Evolutionary conservation across 176 grass and related monocot species (phyloP), one percentile per base, ranked within the genome.

Genomic region (Musa itinerans): DNA sequence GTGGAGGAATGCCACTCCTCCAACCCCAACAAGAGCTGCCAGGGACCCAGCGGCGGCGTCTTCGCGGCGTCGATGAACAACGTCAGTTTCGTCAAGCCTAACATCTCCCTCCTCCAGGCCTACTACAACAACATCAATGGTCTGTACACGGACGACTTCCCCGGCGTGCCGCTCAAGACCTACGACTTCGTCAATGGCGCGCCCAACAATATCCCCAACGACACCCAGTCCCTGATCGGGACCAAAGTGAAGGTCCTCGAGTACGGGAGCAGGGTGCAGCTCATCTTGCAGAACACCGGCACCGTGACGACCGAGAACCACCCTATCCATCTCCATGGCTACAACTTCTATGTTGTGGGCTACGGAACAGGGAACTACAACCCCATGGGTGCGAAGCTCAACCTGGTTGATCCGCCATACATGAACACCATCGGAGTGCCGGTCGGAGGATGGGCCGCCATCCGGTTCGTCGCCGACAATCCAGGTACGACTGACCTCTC

Each of bases 1-100:
- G 83, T 84, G 0, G 83, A 79, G 53, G 86, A 88, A 20, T 98
- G 94, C 17, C 68, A 50, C 43, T 11, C 68, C 2, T 1, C 17
- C 3, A 10, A 70, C 63, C 83, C 82, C 48, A 72, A 84, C 57
- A 92, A 90, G 17, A 65, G 17, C 49, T 77, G 75, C 61, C 48
- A 48, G 22, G 75, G 21, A 16, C 75, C 75, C 20, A 25, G 11
- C 20, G 49, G 75, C 20, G 61, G 59, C n/a, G 10, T 8, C 20
- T 77, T 77, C 11, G 61, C 59, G 11, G 58, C 75, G 17, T 65
- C 59, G 2, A 63, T 77, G 43, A 65, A 77, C 61, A 77, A 77
- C 49, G 14, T 77, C 50, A 77, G 59, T 58, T 77, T 77, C 21
- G 43, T 77, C 5, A 64, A 8, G 20, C 29, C 75, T 50, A 52